Evolutionary conservation across 2,329 filamentous ascomycete species (phyloP).

Genomic region (Penicillium sp.): DNA sequence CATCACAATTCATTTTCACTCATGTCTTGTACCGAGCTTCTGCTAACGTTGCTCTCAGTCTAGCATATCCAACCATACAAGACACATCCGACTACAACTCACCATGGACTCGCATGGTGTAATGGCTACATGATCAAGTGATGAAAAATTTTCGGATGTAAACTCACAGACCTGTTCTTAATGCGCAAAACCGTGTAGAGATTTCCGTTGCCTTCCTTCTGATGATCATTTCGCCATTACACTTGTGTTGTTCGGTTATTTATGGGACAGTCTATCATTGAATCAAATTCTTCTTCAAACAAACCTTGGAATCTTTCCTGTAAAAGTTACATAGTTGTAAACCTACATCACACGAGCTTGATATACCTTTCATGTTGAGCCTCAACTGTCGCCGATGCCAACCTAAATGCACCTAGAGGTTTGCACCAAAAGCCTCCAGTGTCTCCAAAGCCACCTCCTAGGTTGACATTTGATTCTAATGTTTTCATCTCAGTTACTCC

Average conservation of each 20-base stretch:
- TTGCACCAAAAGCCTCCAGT: too few species aligned
- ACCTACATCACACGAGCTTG: too few species aligned
- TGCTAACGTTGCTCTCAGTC: conserved; percentile 4
- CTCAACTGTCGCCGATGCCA: not conserved
- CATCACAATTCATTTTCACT: conserved; percentile 7
- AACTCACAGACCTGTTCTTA: conserved; percentile 75
- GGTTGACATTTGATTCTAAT: too few species aligned
- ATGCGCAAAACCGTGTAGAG: conserved; percentile 96
- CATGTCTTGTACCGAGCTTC: conserved; percentile 3
- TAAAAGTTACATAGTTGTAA: not conserved
- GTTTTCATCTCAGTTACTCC: too few species aligned
- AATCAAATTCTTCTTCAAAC: conserved; percentile 2
- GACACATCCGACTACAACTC: not conserved
- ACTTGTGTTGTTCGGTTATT: conserved; percentile 6
- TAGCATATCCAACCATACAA: not conserved
- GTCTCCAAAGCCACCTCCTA: too few species aligned
- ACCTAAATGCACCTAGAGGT: too few species aligned
- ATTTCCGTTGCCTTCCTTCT: conserved; percentile 99
- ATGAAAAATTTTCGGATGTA: conserved; percentile 99
- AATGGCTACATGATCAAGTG: conserved; percentile 37
- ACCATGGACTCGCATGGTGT: conserved; percentile 2
- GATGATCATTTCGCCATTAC: conserved; percentile 53
- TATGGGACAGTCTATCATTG: conserved; percentile 18
- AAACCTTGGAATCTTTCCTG: not conserved
- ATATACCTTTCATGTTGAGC: not conserved